Conservation (phyloP, 1,284 basidiomycete species). For the Ganoderma lingzhi region DNA sequence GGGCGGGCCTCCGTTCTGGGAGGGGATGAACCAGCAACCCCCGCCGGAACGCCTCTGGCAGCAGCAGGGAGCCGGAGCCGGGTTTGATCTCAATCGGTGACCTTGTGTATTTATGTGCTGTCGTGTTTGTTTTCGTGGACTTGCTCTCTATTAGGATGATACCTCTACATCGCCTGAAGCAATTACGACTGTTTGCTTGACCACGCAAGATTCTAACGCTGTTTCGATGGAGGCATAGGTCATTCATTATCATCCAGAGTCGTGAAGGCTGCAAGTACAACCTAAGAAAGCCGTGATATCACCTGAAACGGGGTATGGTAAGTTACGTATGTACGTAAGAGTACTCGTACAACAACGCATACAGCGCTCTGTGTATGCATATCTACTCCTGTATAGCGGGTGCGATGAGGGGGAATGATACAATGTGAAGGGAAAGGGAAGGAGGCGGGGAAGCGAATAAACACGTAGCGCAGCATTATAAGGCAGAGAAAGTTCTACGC, state of each 20-base stretch:
- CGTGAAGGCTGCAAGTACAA: constrained; percentile 23
- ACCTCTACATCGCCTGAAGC: not conserved
- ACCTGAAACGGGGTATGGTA: constrained; percentile 22
- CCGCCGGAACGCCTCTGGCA: constrained; percentile 31
- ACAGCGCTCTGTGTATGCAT: constrained; percentile 26
- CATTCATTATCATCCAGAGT: not conserved
- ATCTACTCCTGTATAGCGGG: constrained; percentile 29
- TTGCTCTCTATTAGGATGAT: constrained; percentile 4
- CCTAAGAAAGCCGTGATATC: constrained; percentile 21
- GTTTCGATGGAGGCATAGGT: not conserved
- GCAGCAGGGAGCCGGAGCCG: constrained; percentile 21
- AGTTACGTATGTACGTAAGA: not conserved
- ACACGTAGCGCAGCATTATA: constrained; percentile 11
- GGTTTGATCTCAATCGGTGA: constrained; percentile 27
- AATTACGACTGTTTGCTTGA: not conserved
- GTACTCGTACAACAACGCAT: constrained; percentile 34
- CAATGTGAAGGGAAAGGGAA: constrained; percentile 1
- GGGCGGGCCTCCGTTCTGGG: constrained; percentile 36
- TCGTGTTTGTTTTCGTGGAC: constrained; percentile 20
- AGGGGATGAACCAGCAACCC: constrained; percentile 22
- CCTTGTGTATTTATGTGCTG: not conserved
- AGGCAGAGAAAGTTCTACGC: constrained; percentile 17
- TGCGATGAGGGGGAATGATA: constrained; percentile 13
- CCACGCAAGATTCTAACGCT: not conserved
- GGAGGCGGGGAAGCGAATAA: not conserved